Conservation (phyloP, 768 basidiomycete genomes). For the Mycena capillaripes region DNA sequence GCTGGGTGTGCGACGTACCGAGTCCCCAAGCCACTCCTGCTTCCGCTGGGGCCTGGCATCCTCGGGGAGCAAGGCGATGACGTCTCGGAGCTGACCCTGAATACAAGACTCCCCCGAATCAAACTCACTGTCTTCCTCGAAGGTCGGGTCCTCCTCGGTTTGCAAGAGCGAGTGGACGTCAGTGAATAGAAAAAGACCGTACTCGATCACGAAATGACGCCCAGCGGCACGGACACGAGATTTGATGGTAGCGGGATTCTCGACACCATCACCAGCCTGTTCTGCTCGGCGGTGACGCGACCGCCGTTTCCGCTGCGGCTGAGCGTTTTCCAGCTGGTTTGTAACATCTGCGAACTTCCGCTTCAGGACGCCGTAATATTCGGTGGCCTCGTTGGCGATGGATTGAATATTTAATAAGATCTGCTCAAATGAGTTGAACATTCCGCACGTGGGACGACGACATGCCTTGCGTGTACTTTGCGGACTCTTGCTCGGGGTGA, state of each 20-base stretch:
- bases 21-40: neutral
- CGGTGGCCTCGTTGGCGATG: no score
- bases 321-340: neutral
- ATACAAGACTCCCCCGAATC: conserved; percentile 8
- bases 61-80: conserved; percentile 7
- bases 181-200: conserved; percentile 15
- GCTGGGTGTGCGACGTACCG: conserved; percentile 23
- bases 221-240: conserved; percentile 17
- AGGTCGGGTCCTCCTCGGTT: neutral
- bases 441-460: no score
- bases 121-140: conserved; percentile 19
- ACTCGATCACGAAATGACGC: conserved; percentile 16
- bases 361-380: neutral
- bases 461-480: no score
- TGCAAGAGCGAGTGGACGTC: neutral
- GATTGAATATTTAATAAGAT: no score
- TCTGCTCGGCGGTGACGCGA: conserved; percentile 7
- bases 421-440: no score
- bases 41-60: conserved; percentile 8
- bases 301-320: conserved; percentile 19
- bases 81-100: conserved; percentile 23
- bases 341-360: conserved; percentile 20
- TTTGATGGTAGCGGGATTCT: conserved; percentile 9
- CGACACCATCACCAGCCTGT: conserved; percentile 12
- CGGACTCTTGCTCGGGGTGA: no score